phyloP scores from a whole-genome alignment of 2,329 filamentous ascomycete genomes.

The Aspergillus unguis region DNA sequence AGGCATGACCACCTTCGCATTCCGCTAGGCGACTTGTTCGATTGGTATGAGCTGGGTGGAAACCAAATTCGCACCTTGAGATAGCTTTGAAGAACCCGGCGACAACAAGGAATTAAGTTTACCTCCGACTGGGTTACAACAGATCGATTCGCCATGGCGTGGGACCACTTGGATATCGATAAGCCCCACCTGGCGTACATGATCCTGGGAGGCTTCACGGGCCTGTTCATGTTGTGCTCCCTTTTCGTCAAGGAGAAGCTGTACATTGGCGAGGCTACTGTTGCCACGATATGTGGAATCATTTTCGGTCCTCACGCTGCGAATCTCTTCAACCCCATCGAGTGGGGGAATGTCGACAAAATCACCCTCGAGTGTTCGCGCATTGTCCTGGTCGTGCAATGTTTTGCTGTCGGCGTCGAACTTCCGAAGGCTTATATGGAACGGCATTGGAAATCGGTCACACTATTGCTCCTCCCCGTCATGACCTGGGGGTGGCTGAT shows the following conservation, averaged over 20 bases:
- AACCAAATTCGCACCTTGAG: background rate
- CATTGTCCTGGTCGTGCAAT: conserved; percentile 69
- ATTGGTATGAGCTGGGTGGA: conserved; percentile 8
- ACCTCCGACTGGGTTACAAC: background rate
- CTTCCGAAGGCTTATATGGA: conserved; percentile 84
- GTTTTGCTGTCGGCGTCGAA: conserved; percentile 70
- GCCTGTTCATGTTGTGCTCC: conserved; percentile 96
- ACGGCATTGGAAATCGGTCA: conserved; percentile 89
- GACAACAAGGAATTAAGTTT: background rate
- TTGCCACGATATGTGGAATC: conserved; percentile 70
- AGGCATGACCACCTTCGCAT: conserved; percentile 28
- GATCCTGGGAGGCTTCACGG: conserved; percentile 95
- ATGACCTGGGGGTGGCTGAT: conserved; percentile 89
- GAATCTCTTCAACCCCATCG: conserved; percentile 57
- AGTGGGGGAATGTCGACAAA: conserved; percentile 65
- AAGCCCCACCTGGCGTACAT: conserved; percentile 97
- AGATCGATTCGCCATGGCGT: conserved; percentile 41
- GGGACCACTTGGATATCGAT: conserved; percentile 65
- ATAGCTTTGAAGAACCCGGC: background rate
- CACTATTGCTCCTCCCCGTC: conserved; percentile 83
- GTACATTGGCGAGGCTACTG: conserved; percentile 97
- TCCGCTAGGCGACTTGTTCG: conserved; percentile 6
- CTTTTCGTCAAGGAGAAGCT: conserved; percentile 97
- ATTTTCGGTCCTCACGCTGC: conserved; percentile 68
- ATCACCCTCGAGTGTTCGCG: conserved; percentile 69